phyloP scores from a whole-genome alignment of 257 asterid genomes.

The Solanum rostratum region DNA sequence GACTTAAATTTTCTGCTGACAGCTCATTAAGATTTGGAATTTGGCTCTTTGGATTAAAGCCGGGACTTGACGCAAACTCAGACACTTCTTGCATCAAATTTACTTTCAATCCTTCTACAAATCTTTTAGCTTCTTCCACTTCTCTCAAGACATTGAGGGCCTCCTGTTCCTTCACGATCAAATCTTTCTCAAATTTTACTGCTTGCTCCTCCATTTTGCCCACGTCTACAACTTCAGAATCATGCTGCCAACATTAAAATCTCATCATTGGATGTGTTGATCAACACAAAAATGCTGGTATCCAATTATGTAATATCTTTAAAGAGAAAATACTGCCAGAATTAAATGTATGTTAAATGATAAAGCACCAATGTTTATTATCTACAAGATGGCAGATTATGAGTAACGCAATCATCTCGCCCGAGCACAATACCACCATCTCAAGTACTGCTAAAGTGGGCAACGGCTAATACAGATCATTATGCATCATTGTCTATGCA shows the following conservation, averaged over 20 bases:
- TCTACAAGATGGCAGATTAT: background rate
- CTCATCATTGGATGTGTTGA: background rate
- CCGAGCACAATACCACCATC: background rate
- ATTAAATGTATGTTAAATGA: background rate
- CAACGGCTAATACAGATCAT: background rate
- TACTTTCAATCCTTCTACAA: slow-evolving; percentile 44
- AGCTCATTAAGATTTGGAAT: background rate
- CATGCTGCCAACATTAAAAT: slow-evolving; percentile 19
- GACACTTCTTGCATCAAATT: slow-evolving; percentile 42
- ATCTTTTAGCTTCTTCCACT: slow-evolving; percentile 51
- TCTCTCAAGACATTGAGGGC: slow-evolving; percentile 55
- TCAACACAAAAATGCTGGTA: background rate
- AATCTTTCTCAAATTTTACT: slow-evolving; percentile 45
- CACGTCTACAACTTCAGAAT: slow-evolving; percentile 16
- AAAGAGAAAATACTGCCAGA: background rate
- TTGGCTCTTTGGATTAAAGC: slow-evolving; percentile 8
- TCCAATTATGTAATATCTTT: background rate
- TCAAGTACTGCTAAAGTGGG: background rate
- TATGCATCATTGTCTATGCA: background rate
- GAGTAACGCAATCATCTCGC: background rate
- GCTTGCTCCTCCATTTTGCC: slow-evolving; percentile 58
- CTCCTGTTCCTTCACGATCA: slow-evolving; percentile 45
- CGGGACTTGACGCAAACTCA: slow-evolving; percentile 26
- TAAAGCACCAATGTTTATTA: background rate
- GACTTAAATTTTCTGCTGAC: slow-evolving; percentile 11